Base-by-base conservation (phyloP, 129 eudicot genomes). In the Rutidosis leptorrhynchoides region DNA sequence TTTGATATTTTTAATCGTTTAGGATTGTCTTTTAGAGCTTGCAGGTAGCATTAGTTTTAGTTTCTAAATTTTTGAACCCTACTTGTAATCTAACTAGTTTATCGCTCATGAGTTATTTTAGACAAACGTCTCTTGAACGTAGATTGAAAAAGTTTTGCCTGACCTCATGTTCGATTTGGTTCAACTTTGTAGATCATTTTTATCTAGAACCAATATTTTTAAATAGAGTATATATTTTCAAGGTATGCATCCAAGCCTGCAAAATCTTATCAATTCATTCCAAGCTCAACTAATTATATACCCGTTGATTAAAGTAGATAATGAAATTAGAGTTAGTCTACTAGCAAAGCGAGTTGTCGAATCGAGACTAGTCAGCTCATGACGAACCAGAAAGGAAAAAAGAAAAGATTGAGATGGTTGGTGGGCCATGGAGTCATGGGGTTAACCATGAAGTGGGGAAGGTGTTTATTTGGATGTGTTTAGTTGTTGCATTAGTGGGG, bases 401-500 rank as follows among this genome's bases (percentile, higher is more conserved):
- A 17, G 65, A 23, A 35, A 57, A 40, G 65, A 57, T 56, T 25
- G 42, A 59, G 23, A 27, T 59, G 45, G 46, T 64, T 73, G 65
- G 66, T 64, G 67, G 78, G 65, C 20, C 72, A 64, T 55, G 22
- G 72, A 14, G 66, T 55, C 14, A 43, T 73, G 78, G 72, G 33
- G 17, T 25, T 64, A 73, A 40, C 77, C 24, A 53, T 73, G 71
- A 54, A 17, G 71, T 73, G 71, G 71, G 77, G 64, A 63, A 32
- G 69, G 26, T 52, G 53, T 51, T 72, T 15, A 55, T 73, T 73
- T 65, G 77, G 77, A 63, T 53, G 20, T 73, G 78, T 65, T 65
- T 56, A 73, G 24, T 65, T 73, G 78, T 55, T 65, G 46, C 37
- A 55, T 73, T 30, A 64, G 66, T 65, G 78, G 78, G 78, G 78